Base-by-base conservation (phyloP, 768 basidiomycete genomes). In the Podaxis carcinomalis region DNA sequence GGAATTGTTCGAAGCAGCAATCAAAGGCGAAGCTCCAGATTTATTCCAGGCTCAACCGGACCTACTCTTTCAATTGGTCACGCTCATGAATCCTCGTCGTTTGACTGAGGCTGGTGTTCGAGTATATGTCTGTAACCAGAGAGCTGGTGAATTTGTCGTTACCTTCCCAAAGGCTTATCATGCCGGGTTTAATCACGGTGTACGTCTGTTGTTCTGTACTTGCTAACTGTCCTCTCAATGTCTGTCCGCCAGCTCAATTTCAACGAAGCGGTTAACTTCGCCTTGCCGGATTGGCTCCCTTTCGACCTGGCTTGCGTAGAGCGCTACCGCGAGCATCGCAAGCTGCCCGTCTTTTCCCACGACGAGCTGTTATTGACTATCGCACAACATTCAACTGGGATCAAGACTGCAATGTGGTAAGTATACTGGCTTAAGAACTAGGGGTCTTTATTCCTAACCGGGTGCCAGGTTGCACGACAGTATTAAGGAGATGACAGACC, bases 231-330 rank as follows among this genome's bases (percentile, higher is more conserved):
- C 61, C 62, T 57, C 61, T 64, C 66, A 68, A 60, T 63, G 69
- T 70, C 53, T 62, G 55, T 53, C 57, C 62, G 68, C 16, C 68
- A 97, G 95, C 77, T 98, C 68, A 99, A 99, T 76, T 95, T 98
- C 79, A 98, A 98, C 72, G 97, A 98, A 77, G 97, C 96, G 3
- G 96, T 98, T 69, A 98, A 99, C 73, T 98, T 98, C 69, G 96
- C 97, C 10, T 78, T 97, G 27, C 93, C 95, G 25, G 94, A 98
- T 71, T 99, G 97, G 97, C 77, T 98, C 50, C 79, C 89, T 6
- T 86, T 84, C 64, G 97, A 92, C 37, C 83, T 90, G 42, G 91
- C 91, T 59, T 97, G 94, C 69, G 93, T 95, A 11, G 82, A 88
- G 68, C 84, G 92, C 46, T 98, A 99, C 72, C 87, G 92, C 67